Conservation (phyloP, 139 green algal genomes). For the Pycnococcus provasolii region DNA sequence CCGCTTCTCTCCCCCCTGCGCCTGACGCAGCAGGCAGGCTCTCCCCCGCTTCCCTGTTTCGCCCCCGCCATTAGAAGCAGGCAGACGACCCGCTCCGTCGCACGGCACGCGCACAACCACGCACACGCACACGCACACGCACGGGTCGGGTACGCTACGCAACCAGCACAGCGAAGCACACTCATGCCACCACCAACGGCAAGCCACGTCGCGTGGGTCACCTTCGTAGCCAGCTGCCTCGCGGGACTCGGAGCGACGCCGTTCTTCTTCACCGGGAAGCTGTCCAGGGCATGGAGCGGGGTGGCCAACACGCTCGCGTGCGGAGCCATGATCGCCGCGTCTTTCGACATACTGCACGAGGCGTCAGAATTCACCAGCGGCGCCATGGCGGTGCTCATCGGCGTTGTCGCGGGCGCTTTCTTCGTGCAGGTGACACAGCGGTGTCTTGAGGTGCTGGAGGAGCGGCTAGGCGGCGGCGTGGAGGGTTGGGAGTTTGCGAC, state of each 20-base stretch:
- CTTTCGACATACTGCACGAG: conserved; percentile 90
- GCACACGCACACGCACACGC: no score
- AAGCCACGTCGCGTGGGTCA: background rate
- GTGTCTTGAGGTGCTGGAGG: background rate
- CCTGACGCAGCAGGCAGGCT: no score
- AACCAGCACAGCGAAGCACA: no score
- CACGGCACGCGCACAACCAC: no score
- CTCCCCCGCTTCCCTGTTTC: no score
- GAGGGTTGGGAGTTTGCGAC: conserved; percentile 59
- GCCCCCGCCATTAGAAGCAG: no score
- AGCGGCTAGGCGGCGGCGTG: background rate
- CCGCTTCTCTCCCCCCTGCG: no score
- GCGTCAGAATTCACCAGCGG: conserved; percentile 51
- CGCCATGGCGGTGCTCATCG: conserved; percentile 18
- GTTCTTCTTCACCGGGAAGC: conserved; percentile 58
- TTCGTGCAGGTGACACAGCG: conserved; percentile 29
- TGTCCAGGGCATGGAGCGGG: conserved; percentile 38
- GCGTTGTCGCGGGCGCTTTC: conserved; percentile 26
- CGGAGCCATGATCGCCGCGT: conserved; percentile 92
- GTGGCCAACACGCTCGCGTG: conserved; percentile 82
- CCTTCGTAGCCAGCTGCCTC: background rate
- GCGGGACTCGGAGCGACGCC: conserved; percentile 51
- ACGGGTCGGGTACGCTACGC: background rate
- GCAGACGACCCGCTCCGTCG: no score
- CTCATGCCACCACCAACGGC: background rate